These are phyloP conservation scores for Cupressus sempervirens DNA, from an alignment of 75 land plant genomes.

Conservation along the genomic window DNA sequence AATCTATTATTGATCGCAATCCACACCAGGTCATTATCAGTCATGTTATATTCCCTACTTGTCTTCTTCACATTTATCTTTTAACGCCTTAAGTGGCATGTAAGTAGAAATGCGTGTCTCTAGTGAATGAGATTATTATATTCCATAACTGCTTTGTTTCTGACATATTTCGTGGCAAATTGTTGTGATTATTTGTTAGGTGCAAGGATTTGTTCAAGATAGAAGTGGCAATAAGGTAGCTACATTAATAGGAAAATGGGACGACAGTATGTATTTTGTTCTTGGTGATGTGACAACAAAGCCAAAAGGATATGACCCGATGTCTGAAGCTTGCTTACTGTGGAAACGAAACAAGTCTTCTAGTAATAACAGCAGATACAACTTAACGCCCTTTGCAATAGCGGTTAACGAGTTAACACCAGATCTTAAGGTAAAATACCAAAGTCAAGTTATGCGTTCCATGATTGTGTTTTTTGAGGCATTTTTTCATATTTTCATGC, in stretches of 20 bases:
- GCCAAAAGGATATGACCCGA: slow-evolving; percentile 92
- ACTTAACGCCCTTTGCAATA: slow-evolving; percentile 93
- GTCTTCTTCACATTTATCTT: neutral
- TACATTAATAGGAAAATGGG: slow-evolving; percentile 95
- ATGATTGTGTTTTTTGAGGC: neutral
- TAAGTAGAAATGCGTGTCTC: neutral
- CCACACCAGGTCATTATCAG: slow-evolving; percentile 84
- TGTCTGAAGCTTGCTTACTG: slow-evolving; percentile 85
- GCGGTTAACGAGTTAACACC: slow-evolving; percentile 93
- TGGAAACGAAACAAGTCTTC: slow-evolving; percentile 74
- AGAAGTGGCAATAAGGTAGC: slow-evolving; percentile 88
- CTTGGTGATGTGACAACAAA: slow-evolving; percentile 81
- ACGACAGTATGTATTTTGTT: slow-evolving; percentile 96
- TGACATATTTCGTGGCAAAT: neutral
- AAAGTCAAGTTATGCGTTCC: neutral
- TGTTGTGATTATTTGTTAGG: slow-evolving; percentile 39
- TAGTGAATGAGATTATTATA: neutral
- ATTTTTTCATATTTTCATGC: neutral
- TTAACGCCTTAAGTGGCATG: neutral
- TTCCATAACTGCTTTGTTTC: neutral
- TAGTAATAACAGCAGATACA: slow-evolving; percentile 69
- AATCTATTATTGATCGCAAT: slow-evolving; percentile 96
- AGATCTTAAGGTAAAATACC: slow-evolving; percentile 39
- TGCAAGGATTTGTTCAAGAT: slow-evolving; percentile 98
- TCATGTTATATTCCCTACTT: neutral